These are phyloP conservation scores for Monascus ruber DNA, from an alignment of 2,329 filamentous ascomycete species.

Conservation along the genomic window DNA sequence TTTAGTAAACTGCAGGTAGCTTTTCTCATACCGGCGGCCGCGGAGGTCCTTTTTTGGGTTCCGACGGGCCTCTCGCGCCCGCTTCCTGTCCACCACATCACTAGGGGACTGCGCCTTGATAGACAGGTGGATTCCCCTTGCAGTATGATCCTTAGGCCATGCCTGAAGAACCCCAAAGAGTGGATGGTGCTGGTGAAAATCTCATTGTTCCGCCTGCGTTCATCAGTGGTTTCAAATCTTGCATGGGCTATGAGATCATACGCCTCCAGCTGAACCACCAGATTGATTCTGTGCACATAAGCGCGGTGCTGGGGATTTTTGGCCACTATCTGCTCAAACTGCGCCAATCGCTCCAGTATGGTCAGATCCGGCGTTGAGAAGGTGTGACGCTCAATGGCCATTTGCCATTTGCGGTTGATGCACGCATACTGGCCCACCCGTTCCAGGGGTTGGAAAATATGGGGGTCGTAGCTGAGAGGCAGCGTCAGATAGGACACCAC, in stretches of 20 bases:
- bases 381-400: not conserved
- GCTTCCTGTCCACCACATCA: too few species aligned
- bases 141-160: not conserved
- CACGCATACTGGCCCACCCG: not conserved
- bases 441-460: too few species aligned
- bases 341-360: not conserved
- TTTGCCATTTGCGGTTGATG: slow-evolving; percentile 1
- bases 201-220: slow-evolving; percentile 1
- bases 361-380: not conserved
- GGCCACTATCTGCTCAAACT: not conserved
- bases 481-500: too few species aligned
- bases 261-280: not conserved
- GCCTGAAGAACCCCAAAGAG: not conserved
- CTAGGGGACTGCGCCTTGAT: not conserved
- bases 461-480: too few species aligned
- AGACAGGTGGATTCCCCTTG: slow-evolving; percentile 1
- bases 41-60: too few species aligned
- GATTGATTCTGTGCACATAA: not conserved
- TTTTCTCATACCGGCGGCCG: too few species aligned
- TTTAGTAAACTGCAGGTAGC: too few species aligned
- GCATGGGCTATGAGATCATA: not conserved
- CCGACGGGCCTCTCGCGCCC: too few species aligned
- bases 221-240: not conserved
- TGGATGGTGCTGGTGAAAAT: not conserved
- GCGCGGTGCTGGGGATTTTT: not conserved